Evolutionary conservation across 73 alveolate species (phyloP).

Genomic region (Paramecium octaurelia): DNA sequence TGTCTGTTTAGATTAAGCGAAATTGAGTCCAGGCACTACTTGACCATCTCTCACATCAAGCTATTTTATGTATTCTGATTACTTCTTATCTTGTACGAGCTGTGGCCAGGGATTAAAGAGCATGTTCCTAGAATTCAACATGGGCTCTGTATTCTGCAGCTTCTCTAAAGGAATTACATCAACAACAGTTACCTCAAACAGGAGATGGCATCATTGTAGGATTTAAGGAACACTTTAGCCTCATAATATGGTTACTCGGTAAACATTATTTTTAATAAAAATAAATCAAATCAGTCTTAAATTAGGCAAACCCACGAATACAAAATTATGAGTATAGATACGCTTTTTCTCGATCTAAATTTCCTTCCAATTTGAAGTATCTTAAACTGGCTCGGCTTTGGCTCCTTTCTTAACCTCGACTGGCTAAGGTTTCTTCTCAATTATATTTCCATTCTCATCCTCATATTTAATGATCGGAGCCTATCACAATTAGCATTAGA

Average conservation of each 20-base stretch:
- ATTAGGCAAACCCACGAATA: conserved; percentile 59
- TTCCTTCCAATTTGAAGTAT: conserved; percentile 38
- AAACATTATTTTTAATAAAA: neutral
- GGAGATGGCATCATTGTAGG: conserved; percentile 36
- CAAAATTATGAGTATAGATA: conserved; percentile 52
- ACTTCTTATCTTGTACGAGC: neutral
- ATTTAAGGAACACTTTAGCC: conserved; percentile 2
- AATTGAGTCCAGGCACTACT: neutral
- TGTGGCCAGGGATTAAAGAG: neutral
- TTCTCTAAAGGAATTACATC: neutral
- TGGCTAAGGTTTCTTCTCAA: conserved; percentile 45
- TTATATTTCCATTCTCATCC: conserved; percentile 47
- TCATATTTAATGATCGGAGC: conserved; percentile 40
- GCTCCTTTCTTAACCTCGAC: conserved; percentile 28
- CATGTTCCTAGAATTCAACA: neutral
- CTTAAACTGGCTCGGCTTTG: neutral
- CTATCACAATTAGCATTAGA: neutral
- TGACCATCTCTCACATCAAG: conserved; percentile 30
- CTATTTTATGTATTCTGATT: neutral
- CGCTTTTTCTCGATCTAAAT: conserved; percentile 30
- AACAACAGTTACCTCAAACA: neutral
- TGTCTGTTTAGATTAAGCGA: neutral
- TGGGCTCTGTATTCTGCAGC: conserved; percentile 44
- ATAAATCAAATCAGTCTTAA: conserved; percentile 55
- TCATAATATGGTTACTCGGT: conserved; percentile 27